A percentile compares a stretch with the other conserved stretches of the same genome.
Evolutionary conservation across 495 filamentous ascomycete genomes (phyloP).

Genomic region (Hyaloscypha bicolor): DNA sequence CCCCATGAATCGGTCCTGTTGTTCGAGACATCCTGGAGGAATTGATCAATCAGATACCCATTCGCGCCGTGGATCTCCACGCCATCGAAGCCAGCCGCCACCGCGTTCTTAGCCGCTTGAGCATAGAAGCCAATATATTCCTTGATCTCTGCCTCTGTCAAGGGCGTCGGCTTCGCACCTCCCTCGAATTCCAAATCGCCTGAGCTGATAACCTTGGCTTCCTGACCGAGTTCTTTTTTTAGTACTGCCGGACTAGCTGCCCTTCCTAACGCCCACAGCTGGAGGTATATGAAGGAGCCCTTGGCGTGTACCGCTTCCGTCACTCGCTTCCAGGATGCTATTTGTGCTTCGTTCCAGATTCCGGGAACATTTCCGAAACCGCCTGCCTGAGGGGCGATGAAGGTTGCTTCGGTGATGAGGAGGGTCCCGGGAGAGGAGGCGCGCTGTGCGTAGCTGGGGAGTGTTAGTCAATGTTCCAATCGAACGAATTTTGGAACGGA

Average conservation of each 20-base stretch:
- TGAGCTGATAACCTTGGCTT: constrained; percentile 44
- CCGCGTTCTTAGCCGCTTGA: constrained; percentile 61
- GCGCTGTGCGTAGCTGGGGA: constrained; percentile 55
- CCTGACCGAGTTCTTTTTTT: constrained; percentile 38
- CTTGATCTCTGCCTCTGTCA: constrained; percentile 61
- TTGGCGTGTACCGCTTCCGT: constrained; percentile 69
- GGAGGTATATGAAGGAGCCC: constrained; percentile 62
- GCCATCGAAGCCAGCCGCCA: constrained; percentile 74
- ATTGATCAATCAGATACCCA: constrained; percentile 77
- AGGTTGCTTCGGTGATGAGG: constrained; percentile 66
- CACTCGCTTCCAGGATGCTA: constrained; percentile 61
- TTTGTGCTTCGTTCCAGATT: constrained; percentile 64
- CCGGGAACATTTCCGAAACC: constrained; percentile 62
- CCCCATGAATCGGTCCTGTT: constrained; percentile 67
- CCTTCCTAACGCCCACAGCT: constrained; percentile 73
- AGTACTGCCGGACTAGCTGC: constrained; percentile 45
- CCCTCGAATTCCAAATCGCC: constrained; percentile 49
- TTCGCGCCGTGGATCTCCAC: constrained; percentile 78
- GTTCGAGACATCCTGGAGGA: constrained; percentile 65
- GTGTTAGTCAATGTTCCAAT: neutral
- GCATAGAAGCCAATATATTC: constrained; percentile 59
- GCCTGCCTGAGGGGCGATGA: constrained; percentile 56
- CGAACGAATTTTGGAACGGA: neutral
- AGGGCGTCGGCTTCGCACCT: constrained; percentile 42
- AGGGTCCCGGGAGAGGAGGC: constrained; percentile 61